Conservation (phyloP, 805 yeast genomes). For the Schwanniomyces vanrijiae region DNA sequence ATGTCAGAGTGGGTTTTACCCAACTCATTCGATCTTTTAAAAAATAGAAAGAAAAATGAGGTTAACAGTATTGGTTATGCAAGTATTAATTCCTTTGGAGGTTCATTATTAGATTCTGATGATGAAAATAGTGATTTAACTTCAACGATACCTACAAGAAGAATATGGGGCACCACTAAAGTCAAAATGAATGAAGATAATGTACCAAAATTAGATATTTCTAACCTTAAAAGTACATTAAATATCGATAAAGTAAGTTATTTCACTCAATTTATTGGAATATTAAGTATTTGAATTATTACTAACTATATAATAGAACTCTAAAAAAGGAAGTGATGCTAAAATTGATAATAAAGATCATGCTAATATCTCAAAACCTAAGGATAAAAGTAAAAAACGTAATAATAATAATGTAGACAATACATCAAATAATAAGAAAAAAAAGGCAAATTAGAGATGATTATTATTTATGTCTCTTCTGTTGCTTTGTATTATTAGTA, state of each 20-base stretch:
- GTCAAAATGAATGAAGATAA: not conserved
- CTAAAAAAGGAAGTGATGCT: not conserved
- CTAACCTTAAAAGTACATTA: constrained; percentile 7
- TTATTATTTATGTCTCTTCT: constrained; percentile 10
- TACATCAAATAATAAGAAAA: constrained; percentile 12
- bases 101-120: constrained; percentile 13
- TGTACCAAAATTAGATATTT: constrained; percentile 3
- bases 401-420: constrained; percentile 7
- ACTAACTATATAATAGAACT: not conserved
- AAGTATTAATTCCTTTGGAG: constrained; percentile 30
- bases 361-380: not conserved
- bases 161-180: constrained; percentile 15
- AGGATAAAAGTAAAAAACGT: not conserved
- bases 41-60: constrained; percentile 19
- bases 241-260: not conserved
- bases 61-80: constrained; percentile 43
- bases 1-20: constrained; percentile 53
- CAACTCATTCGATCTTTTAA: constrained; percentile 21
- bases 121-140: constrained; percentile 4
- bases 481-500: constrained; percentile 15
- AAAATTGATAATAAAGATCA: not conserved
- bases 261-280: not conserved
- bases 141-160: constrained; percentile 5
- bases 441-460: constrained; percentile 5
- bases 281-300: not conserved